A percentile compares a stretch with the other conserved stretches of the same genome.
Evolutionary conservation across 257 asterid genomes (phyloP).

Genomic region (Solanum lignicaule): DNA sequence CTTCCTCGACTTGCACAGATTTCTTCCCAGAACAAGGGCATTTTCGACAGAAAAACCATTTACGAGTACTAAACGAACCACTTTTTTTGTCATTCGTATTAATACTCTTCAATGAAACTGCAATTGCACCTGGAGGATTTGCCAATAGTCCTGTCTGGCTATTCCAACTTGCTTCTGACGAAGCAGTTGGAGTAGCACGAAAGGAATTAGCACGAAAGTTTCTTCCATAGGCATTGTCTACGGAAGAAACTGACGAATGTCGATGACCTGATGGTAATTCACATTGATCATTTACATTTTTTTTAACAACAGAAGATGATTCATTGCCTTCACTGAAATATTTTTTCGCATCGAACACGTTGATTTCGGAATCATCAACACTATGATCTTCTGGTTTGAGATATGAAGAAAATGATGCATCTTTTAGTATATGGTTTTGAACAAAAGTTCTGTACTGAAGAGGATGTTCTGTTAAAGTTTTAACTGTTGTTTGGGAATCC

Average conservation of each 20-base stretch:
- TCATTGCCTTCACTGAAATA: constrained; percentile 56
- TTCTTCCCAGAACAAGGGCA: constrained; percentile 70
- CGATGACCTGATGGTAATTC: neutral
- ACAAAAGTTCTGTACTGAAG: constrained; percentile 26
- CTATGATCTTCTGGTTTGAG: constrained; percentile 17
- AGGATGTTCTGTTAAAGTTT: constrained; percentile 32
- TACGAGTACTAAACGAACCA: constrained; percentile 10
- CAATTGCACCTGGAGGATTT: constrained; percentile 43
- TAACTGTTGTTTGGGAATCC: constrained; percentile 36
- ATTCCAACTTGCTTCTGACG: constrained; percentile 93
- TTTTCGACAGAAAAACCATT: constrained; percentile 48
- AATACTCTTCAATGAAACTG: constrained; percentile 27
- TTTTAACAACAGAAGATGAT: neutral
- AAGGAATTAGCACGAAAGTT: constrained; percentile 43
- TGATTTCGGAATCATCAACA: constrained; percentile 50
- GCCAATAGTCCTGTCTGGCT: constrained; percentile 66
- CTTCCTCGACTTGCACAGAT: constrained; percentile 50
- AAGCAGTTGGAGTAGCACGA: constrained; percentile 74
- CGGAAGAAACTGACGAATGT: constrained; percentile 40
- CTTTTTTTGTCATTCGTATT: constrained; percentile 11
- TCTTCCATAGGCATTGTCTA: constrained; percentile 30
- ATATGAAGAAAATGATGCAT: constrained; percentile 50
- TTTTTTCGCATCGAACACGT: constrained; percentile 78
- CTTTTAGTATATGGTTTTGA: constrained; percentile 11
- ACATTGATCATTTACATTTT: neutral